Evolutionary conservation across 768 basidiomycete species (phyloP).

Genomic region (Tephrocybe rancida): DNA sequence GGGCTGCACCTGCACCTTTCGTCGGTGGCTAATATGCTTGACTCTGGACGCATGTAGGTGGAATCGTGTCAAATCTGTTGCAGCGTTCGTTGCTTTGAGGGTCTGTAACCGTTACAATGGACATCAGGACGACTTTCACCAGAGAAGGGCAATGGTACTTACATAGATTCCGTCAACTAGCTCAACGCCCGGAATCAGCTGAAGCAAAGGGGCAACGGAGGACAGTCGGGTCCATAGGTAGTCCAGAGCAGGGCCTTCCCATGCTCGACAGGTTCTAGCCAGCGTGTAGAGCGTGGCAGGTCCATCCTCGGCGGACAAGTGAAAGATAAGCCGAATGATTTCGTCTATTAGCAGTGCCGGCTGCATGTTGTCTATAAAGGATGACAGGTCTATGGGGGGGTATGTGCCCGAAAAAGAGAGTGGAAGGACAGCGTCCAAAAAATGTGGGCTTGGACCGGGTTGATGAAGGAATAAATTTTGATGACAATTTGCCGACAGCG

Average conservation of each 20-base stretch:
- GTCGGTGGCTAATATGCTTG: conserved; percentile 35
- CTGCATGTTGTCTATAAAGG: conserved; percentile 36
- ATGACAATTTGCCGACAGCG: neutral
- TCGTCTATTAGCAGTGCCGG: conserved; percentile 49
- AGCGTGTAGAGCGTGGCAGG: conserved; percentile 31
- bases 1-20: conserved; percentile 25
- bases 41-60: conserved; percentile 37
- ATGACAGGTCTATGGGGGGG: neutral
- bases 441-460: neutral
- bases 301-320: conserved; percentile 28
- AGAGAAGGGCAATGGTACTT: conserved; percentile 15
- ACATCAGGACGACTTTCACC: neutral
- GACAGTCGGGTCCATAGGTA: conserved; percentile 43
- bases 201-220: conserved; percentile 42
- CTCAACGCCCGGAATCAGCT: conserved; percentile 34
- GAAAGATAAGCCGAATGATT: conserved; percentile 45
- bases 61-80: conserved; percentile 27
- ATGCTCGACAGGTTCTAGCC: conserved; percentile 47
- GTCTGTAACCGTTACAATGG: neutral
- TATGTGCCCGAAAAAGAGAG: neutral
- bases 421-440: neutral
- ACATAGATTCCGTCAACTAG: conserved; percentile 34
- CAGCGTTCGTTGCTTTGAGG: neutral
- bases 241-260: conserved; percentile 52
- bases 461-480: conserved; percentile 12